Percentiles rank a stretch among this genome's conserved stretches.
These are phyloP conservation scores for Blepharisma japonicum DNA, from an alignment of 73 alveolate genomes.

Conservation along the genomic window DNA sequence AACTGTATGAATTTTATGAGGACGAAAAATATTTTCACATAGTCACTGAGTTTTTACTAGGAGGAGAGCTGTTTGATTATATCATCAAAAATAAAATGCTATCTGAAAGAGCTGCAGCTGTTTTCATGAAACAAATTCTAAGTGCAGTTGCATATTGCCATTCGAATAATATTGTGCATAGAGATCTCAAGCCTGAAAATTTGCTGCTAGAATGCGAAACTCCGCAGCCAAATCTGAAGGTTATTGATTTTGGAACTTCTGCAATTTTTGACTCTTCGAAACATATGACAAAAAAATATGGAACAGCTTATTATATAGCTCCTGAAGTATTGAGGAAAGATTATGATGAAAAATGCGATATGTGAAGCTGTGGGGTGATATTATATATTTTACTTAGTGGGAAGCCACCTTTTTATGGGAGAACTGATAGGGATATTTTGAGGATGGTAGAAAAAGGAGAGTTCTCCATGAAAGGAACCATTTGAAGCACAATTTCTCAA, in stretches of 20 bases:
- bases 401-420: too few relatives aligned
- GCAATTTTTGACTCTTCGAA: slow-evolving; percentile 40
- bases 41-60: slow-evolving; percentile 63
- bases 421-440: too few relatives aligned
- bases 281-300: slow-evolving; percentile 39
- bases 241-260: slow-evolving; percentile 56
- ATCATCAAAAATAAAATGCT: slow-evolving; percentile 43
- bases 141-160: slow-evolving; percentile 40
- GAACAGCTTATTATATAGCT: slow-evolving; percentile 54
- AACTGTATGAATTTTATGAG: slow-evolving; percentile 66
- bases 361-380: slow-evolving; percentile 64
- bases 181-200: slow-evolving; percentile 69
- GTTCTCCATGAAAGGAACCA: too few relatives aligned
- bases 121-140: slow-evolving; percentile 55
- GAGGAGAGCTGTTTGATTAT: slow-evolving; percentile 77
- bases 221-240: slow-evolving; percentile 37
- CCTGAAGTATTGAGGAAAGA: slow-evolving; percentile 57
- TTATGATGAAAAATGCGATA: slow-evolving; percentile 60
- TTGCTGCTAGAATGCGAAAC: slow-evolving; percentile 48
- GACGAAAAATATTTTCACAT: slow-evolving; percentile 59
- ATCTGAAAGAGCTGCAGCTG: slow-evolving; percentile 69
- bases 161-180: slow-evolving; percentile 24
- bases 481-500: slow-evolving; percentile 46
- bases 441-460: too few relatives aligned
- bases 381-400: slow-evolving; percentile 43